Conservation (phyloP, 1,284 basidiomycete genomes). For the Sphagnurus paluster region DNA sequence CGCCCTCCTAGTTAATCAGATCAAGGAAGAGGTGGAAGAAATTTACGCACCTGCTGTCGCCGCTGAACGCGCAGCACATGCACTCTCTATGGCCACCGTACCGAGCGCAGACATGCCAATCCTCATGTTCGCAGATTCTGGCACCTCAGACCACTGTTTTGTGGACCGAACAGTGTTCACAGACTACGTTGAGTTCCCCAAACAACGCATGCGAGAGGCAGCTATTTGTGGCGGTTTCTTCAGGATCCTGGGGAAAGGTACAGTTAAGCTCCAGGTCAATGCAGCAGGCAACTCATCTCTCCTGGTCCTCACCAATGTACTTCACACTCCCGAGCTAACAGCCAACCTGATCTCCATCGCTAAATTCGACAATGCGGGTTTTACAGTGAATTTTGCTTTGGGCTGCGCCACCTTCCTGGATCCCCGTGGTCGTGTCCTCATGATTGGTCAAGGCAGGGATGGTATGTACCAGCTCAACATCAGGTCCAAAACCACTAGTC, state of each 20-base stretch:
- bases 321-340: slow-evolving; percentile 4
- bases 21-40: neutral
- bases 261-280: slow-evolving; percentile 13
- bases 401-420: slow-evolving; percentile 1
- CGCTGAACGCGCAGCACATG: neutral
- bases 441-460: neutral
- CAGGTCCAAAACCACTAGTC: neutral
- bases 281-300: neutral
- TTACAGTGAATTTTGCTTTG: neutral
- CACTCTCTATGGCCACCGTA: neutral
- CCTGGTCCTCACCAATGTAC: neutral
- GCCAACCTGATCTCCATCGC: slow-evolving; percentile 8
- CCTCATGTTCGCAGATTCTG: slow-evolving; percentile 4
- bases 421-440: neutral
- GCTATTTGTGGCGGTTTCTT: slow-evolving; percentile 19
- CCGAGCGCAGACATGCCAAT: neutral
- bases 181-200: neutral
- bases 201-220: slow-evolving; percentile 10
- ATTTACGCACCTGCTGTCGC: neutral
- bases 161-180: neutral
- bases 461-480: neutral
- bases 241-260: slow-evolving; percentile 20
- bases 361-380: neutral
- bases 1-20: neutral
- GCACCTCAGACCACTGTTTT: slow-evolving; percentile 1